A percentile compares a stretch with the other conserved stretches of the same genome.
These are phyloP conservation scores for Multifurca ochricompacta DNA, from an alignment of 768 basidiomycete genomes.

Conservation along the genomic window DNA sequence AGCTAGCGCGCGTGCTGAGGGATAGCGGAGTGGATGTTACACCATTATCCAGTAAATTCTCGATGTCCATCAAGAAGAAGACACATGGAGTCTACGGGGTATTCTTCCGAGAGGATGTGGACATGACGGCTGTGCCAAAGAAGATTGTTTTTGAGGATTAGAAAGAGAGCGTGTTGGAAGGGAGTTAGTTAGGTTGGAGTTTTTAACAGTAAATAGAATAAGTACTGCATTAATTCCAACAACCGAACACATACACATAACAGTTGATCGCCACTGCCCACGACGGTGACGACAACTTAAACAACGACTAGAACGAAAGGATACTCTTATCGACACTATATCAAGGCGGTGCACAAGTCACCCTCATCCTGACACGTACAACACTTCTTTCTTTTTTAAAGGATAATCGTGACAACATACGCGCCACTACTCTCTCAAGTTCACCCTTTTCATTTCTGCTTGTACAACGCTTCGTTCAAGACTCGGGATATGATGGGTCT, in stretches of 20 bases:
- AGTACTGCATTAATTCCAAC: no score
- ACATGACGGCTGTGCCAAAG: slow-evolving; percentile 52
- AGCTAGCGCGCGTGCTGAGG: slow-evolving; percentile 81
- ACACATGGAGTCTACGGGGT: slow-evolving; percentile 86
- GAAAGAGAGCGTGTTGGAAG: no score
- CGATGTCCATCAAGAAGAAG: slow-evolving; percentile 97
- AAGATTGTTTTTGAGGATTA: slow-evolving; percentile 63
- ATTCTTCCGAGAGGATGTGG: slow-evolving; percentile 67
- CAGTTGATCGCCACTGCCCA: background rate
- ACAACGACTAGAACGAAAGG: background rate
- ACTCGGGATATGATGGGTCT: slow-evolving; percentile 61
- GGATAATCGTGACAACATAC: no score
- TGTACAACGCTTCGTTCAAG: background rate
- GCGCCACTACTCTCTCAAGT: no score
- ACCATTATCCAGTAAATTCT: slow-evolving; percentile 74
- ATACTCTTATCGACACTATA: slow-evolving; percentile 1
- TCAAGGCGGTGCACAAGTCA: background rate
- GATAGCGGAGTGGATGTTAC: slow-evolving; percentile 81
- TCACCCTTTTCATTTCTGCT: background rate
- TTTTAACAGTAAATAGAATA: no score
- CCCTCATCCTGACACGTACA: background rate
- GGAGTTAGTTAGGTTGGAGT: no score
- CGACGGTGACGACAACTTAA: background rate
- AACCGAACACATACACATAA: no score
- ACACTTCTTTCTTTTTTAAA: no score